Base-by-base conservation (phyloP, 2,329 filamentous ascomycete genomes). In the Aureobasidium sp. region DNA sequence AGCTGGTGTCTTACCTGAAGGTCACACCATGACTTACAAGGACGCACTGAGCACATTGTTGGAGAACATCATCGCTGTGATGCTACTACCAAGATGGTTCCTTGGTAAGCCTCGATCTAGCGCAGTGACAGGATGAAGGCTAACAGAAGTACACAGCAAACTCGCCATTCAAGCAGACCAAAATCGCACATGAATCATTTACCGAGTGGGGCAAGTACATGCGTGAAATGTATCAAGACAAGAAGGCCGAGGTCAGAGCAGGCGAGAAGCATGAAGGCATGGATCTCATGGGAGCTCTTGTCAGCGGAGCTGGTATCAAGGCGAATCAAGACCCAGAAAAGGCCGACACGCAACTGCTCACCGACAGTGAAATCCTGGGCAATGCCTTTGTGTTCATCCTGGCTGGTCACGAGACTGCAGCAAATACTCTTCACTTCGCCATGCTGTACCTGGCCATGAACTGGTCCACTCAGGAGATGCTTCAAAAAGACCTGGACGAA, bases 321-420 rank as follows among this genome's bases (percentile, higher is more conserved):
- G 45, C 62, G 5, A 61, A 69, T 57, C 57, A 57, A n/a, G 70
- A 71, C 59, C 68, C 70, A 3, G 73, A 78, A 15, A 77, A 77
- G 33, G 19, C 62, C 10, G 78, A 17, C 76, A 80, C 70, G 63
- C 74, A 72, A 13, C 70, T 72, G 19, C 71, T 87, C n/a, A 78
- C 74, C 5, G 81, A 85, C 64, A 78, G 79, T 4, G 87, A 91
- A 60, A 86, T 92, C 61, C 74, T 88, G 29, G 87, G 87, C 54
- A 91, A 91, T 68, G 84, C 87, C 23, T 82, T 82, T 62, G 77
- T 81, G 51, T 74, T 83, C 62, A 79, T 82, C 62, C 77, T 92
- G 1, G 89, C 89, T 0, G 89, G 89, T 13, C 88, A 94, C 72
- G 89, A 94, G 72, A 92, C 89, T 1, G 88, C 88, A 1, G 88